Base-by-base conservation (phyloP, 495 filamentous ascomycete genomes). In the Penicillium atrosanguineum region DNA sequence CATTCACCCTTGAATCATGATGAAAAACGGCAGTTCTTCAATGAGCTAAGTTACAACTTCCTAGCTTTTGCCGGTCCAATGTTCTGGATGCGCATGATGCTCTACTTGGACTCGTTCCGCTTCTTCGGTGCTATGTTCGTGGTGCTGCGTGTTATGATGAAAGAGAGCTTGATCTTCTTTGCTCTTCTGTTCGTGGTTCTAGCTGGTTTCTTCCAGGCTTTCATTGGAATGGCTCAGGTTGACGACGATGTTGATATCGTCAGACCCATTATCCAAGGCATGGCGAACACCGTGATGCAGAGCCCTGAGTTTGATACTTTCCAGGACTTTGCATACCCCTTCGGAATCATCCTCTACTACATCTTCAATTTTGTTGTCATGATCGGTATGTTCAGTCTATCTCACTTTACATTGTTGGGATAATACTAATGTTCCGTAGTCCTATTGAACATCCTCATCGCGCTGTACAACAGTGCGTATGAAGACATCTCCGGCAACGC, bases 51-150 rank as follows among this genome's bases (percentile, higher is more conserved):
- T 60, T 98, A 98, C 71, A 93, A 96, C 73, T 95, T 97, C 68
- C 63, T 87, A 25, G 93, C 94, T 6, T 95, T 96, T 67, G 83
- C 84, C 16, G 91, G 93, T 0, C 94, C 94, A 1, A 91, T 98
- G 90, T 96, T 98, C 69, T 98, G 94, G 94, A 84, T 85, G 61
- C 89, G 94, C 15, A 80, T 98, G 62, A 78, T 97, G 52, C 83
- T 98, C 7, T 98, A 95, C 64, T 80, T 98, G 8, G 94, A 98
- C 74, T 87, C 85, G 0, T 90, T 94, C 74, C 87, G 88, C 53
- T 98, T 98, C 79, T 97, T 98, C 57, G 94, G 94, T 40, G 90
- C 90, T 46, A 97, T 98, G 95, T 79, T 98, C 31, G 92, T 97
- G 7, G 89, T 98, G 5, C 74, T 98, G 31, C 91, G 96, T 62